phyloP scores from a whole-genome alignment of 108 stramenopile genomes.

The Nitzschia sp. region DNA sequence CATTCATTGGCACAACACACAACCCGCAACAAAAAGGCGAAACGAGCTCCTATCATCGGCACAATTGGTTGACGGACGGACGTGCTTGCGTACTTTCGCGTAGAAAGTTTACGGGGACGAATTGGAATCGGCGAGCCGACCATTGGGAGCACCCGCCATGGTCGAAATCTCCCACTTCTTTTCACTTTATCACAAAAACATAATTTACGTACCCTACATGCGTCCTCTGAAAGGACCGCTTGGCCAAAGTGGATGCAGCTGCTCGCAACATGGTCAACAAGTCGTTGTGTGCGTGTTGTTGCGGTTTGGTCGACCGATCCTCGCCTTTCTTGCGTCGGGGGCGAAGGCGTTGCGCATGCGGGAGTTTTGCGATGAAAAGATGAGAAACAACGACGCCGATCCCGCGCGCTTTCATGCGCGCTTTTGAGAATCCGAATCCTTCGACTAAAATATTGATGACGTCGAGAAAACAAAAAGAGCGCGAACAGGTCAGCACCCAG shows the following conservation, averaged over 20 bases:
- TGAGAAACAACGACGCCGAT: too few species aligned
- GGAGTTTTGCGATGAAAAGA: too few species aligned
- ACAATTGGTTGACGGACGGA: slow-evolving; percentile 4
- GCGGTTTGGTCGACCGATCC: not conserved
- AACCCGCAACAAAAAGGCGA: too few species aligned
- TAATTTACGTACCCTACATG: slow-evolving; percentile 39
- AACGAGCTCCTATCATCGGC: too few species aligned
- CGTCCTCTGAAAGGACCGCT: slow-evolving; percentile 52
- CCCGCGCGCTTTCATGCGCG: not conserved
- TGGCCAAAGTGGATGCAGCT: slow-evolving; percentile 56
- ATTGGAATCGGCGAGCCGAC: not conserved
- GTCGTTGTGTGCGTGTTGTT: not conserved
- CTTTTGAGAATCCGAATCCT: not conserved
- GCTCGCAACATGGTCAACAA: slow-evolving; percentile 61
- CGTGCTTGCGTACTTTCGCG: not conserved
- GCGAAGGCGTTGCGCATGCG: not conserved
- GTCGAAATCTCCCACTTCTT: not conserved
- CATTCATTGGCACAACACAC: too few species aligned
- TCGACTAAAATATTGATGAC: not conserved
- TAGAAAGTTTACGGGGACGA: not conserved
- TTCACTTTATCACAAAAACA: not conserved
- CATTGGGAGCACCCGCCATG: not conserved
- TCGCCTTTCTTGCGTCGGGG: not conserved
- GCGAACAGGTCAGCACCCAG: too few species aligned
- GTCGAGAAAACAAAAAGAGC: too few species aligned